Percentiles rank a stretch among this genome's conserved stretches.
Conservation (phyloP, 2,329 filamentous ascomycete genomes). For the Xylaria sp. region DNA sequence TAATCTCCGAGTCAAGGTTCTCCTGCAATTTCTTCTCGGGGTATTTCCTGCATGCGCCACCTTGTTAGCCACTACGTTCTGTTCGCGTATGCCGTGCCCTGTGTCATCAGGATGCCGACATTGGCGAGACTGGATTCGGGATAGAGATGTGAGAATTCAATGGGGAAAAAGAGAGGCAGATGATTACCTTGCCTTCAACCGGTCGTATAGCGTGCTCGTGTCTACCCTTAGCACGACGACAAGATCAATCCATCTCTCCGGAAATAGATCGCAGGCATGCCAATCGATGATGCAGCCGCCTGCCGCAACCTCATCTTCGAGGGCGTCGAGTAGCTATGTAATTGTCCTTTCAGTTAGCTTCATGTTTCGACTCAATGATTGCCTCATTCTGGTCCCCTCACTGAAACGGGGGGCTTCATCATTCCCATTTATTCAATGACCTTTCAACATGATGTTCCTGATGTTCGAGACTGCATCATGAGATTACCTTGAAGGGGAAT, state of each 20-base stretch:
- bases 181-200: slow-evolving; percentile 74
- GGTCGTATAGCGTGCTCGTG: slow-evolving; percentile 83
- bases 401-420: background rate
- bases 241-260: slow-evolving; percentile 91
- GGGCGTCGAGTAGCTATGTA: slow-evolving; percentile 79
- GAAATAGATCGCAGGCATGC: slow-evolving; percentile 97
- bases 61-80: slow-evolving; percentile 2
- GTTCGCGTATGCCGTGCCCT: background rate
- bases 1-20: slow-evolving; percentile 97
- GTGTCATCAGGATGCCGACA: background rate
- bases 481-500: background rate
- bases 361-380: background rate
- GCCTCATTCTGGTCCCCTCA: background rate
- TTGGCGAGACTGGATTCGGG: background rate
- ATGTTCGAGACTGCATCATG: background rate
- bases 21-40: slow-evolving; percentile 89
- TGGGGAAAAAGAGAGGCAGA: background rate
- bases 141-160: background rate
- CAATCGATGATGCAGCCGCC: slow-evolving; percentile 95
- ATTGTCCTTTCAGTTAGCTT: slow-evolving; percentile 39
- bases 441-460: background rate
- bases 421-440: background rate
- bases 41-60: slow-evolving; percentile 69
- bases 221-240: slow-evolving; percentile 90
- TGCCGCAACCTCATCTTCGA: slow-evolving; percentile 80